Evolutionary conservation across 352 stramenopile species (phyloP).

Genomic region (Phytophthora sansomeana): DNA sequence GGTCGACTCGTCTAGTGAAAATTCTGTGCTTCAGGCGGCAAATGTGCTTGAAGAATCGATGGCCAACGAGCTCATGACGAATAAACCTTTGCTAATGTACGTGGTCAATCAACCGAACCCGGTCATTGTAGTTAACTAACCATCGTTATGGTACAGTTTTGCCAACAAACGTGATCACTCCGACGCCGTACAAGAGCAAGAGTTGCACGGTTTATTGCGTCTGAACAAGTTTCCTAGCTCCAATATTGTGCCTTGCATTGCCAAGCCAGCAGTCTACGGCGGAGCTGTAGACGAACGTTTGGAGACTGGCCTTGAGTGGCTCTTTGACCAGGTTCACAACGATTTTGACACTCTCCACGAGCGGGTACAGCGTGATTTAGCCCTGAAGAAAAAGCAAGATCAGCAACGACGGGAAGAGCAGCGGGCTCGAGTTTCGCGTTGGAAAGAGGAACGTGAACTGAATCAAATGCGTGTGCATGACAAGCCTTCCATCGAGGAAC

Average conservation of each 20-base stretch:
- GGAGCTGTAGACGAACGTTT: constrained; percentile 68
- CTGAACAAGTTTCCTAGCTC: constrained; percentile 49
- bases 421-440: constrained; percentile 63
- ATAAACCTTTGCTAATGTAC: constrained; percentile 80
- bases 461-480: constrained; percentile 69
- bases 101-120: constrained; percentile 6
- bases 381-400: constrained; percentile 66
- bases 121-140: neutral
- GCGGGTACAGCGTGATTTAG: constrained; percentile 59
- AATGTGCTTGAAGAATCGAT: constrained; percentile 64
- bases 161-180: constrained; percentile 80
- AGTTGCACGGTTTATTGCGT: constrained; percentile 46
- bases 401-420: constrained; percentile 67
- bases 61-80: constrained; percentile 54
- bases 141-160: constrained; percentile 48
- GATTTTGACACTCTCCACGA: constrained; percentile 56
- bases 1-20: constrained; percentile 69
- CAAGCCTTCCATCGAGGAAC: constrained; percentile 34
- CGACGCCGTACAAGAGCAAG: constrained; percentile 43
- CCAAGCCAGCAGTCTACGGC: constrained; percentile 63
- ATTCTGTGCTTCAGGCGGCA: constrained; percentile 53
- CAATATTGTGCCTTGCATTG: constrained; percentile 61
- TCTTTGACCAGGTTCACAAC: constrained; percentile 71
- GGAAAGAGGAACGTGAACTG: constrained; percentile 80
- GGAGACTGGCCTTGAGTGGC: constrained; percentile 71